Percentiles rank a stretch among this genome's conserved stretches.
Conservation (phyloP, 768 basidiomycete species). For the Phaeotremella fagi region DNA sequence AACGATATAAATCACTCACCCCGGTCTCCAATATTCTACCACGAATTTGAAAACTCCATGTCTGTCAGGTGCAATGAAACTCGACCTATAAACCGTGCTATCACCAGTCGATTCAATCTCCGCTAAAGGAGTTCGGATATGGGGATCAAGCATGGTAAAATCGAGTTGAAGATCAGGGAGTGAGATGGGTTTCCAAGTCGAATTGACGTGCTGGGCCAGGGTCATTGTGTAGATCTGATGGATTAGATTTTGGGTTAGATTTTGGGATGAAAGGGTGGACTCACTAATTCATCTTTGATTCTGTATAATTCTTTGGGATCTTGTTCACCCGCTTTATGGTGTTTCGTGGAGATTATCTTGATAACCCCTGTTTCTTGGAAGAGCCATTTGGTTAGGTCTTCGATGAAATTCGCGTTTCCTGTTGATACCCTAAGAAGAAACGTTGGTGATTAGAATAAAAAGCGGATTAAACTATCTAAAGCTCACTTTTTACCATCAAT, state of each 20-base stretch:
- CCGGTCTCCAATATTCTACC: constrained; percentile 82
- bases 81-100: constrained; percentile 59
- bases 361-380: constrained; percentile 82
- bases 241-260: neutral
- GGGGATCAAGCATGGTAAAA: constrained; percentile 98
- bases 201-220: constrained; percentile 62
- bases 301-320: constrained; percentile 70
- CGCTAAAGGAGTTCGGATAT: constrained; percentile 77
- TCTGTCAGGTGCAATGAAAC: constrained; percentile 85
- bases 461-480: no score
- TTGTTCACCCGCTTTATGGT: constrained; percentile 65
- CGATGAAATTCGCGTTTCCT: constrained; percentile 69
- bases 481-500: constrained; percentile 53
- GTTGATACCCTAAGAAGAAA: constrained; percentile 52
- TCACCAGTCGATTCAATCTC: constrained; percentile 33
- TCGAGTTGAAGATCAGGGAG: constrained; percentile 82
- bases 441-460: no score
- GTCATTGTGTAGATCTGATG: constrained; percentile 74
- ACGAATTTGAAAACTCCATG: constrained; percentile 98
- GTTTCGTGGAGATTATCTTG: constrained; percentile 64
- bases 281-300: constrained; percentile 76
- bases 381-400: constrained; percentile 77
- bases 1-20: constrained; percentile 54
- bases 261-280: constrained; percentile 15
- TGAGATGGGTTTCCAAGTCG: constrained; percentile 65